Evolutionary conservation across 2,329 filamentous ascomycete genomes (phyloP).

Genomic region (Cladophialophora chaetospira): DNA sequence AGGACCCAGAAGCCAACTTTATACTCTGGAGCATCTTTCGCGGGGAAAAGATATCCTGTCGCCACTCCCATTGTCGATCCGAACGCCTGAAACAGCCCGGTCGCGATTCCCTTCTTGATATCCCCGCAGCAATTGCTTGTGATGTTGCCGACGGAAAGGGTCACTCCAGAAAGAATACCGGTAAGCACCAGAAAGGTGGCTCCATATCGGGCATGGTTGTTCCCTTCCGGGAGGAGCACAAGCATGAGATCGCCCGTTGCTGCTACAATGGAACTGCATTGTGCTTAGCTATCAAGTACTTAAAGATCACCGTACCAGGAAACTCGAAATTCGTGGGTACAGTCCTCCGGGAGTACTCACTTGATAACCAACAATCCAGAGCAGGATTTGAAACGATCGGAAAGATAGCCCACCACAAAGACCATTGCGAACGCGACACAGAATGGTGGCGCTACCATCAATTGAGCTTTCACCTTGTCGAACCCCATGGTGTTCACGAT

Average conservation of each 20-base stretch:
- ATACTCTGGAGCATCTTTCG: constrained; percentile 16
- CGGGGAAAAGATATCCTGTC: constrained; percentile 17
- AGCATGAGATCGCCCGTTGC: constrained; percentile 16
- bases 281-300: too few species aligned
- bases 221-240: constrained; percentile 7
- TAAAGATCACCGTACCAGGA: too few species aligned
- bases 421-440: constrained; percentile 22
- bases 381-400: constrained; percentile 18
- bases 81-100: constrained; percentile 19
- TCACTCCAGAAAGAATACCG: constrained; percentile 20
- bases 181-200: constrained; percentile 18
- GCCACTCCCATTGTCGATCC: constrained; percentile 23
- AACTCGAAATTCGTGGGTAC: too few species aligned
- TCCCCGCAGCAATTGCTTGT: constrained; percentile 21
- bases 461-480: constrained; percentile 48
- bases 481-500: constrained; percentile 43
- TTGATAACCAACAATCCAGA: constrained; percentile 22
- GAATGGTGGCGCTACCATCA: constrained; percentile 22
- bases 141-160: constrained; percentile 19
- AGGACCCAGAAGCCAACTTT: constrained; percentile 18
- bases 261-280: constrained; percentile 18
- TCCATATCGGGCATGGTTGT: constrained; percentile 19
- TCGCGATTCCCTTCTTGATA: constrained; percentile 21
- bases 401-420: constrained; percentile 20
- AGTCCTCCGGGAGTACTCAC: too few species aligned